Base-by-base conservation (phyloP, 495 filamentous ascomycete genomes). In the Penicillium pulvis region DNA sequence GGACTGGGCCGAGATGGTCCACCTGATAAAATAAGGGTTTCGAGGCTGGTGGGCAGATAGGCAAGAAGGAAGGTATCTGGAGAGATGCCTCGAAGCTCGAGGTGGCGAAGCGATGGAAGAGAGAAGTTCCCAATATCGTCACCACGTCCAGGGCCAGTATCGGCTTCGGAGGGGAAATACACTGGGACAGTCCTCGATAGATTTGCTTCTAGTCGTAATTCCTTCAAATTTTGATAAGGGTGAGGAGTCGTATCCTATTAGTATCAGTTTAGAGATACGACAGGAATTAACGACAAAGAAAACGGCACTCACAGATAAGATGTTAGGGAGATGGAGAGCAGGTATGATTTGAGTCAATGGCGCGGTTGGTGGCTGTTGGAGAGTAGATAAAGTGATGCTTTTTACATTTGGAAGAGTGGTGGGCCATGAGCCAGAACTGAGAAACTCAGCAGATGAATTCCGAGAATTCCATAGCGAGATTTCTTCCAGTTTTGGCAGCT, bases 401-500 rank as follows among this genome's bases (percentile, higher is more conserved):
- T 68, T 72, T 33, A 80, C 47, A 36, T 75, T 76, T 6, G 73
- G 71, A 6, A 75, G 67, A n/a, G 50, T 28, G 10, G 50, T 31
- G 0, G 74, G 72, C 72, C 75, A 75, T 1, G 26, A 49, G 2
- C 26, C 26, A n/a, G 24, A 11, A 4, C 3, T 19, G 2, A 47
- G 20, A 24, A 26, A 23, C 24, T 11, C 44, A 8, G 24, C 1
- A 28, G 44, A 19, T 6, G 68, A 67, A 2, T 56, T 41, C 31
- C 59, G 69, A 43, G 71, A 45, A 39, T 56, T 64, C 47, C 66
- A 61, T 35, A 81, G 68, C 42, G 78, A 71, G 10, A 76, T 65
- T 11, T 65, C 70, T 55, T 81, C 77, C 1, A 85, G 72, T 6
- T 60, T 70, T 4, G 75, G 72, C 6, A 81, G 64, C 16, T 62